These are phyloP conservation scores for Mariannaea elegans DNA, from an alignment of 2,329 filamentous ascomycete species.

Conservation along the genomic window DNA sequence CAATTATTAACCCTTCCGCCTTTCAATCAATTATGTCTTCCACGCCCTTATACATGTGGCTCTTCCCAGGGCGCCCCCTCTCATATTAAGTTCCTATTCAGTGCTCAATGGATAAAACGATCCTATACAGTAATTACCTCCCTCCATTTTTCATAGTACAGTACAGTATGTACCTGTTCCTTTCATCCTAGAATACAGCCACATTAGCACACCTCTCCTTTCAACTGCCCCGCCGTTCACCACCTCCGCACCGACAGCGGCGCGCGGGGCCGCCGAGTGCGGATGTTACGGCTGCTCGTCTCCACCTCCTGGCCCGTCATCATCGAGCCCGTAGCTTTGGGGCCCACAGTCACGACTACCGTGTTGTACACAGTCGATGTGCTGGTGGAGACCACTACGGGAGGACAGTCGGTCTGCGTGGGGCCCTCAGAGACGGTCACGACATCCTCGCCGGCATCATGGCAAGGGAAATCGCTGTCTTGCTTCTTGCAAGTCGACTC, in stretches of 20 bases:
- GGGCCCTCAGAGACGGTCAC: constrained; percentile 14
- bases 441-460: neutral
- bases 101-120: neutral
- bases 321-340: constrained; percentile 3
- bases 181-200: neutral
- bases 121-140: neutral
- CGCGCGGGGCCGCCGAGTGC: constrained; percentile 23
- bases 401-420: constrained; percentile 35
- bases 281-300: constrained; percentile 4
- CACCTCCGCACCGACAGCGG: constrained; percentile 25
- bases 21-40: neutral
- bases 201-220: neutral
- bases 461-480: constrained; percentile 41
- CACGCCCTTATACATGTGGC: constrained; percentile 7
- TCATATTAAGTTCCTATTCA: neutral
- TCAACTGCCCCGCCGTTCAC: constrained; percentile 11
- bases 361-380: constrained; percentile 50
- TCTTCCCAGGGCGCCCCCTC: neutral
- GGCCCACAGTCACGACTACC: constrained; percentile 43
- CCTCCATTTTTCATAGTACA: neutral
- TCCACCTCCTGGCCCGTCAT: constrained; percentile 19
- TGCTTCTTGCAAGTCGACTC: constrained; percentile 40
- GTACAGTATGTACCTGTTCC: neutral
- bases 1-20: neutral
- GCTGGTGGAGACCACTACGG: constrained; percentile 39